These are phyloP conservation scores for Phaseolus lunatus DNA, from an alignment of 306 rosid genomes.

Conservation along the genomic window DNA sequence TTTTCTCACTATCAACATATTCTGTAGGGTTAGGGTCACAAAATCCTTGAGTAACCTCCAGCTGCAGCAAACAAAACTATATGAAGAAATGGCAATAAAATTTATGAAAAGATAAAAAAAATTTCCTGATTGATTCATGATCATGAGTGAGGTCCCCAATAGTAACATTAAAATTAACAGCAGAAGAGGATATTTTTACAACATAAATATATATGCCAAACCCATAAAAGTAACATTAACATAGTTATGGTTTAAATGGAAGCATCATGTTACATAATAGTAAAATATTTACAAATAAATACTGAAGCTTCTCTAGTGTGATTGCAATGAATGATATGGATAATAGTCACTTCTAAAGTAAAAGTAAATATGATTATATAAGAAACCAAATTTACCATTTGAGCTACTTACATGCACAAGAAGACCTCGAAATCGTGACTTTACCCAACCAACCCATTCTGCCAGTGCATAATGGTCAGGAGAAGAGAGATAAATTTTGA, in stretches of 20 bases:
- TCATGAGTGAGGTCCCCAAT: neutral
- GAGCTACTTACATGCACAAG: conserved; percentile 49
- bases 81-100: conserved; percentile 20
- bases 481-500: conserved; percentile 53
- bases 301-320: neutral
- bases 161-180: neutral
- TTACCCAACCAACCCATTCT: conserved; percentile 60
- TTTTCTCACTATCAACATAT: conserved; percentile 42
- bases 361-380: neutral
- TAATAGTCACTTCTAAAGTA: conserved; percentile 11
- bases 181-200: neutral
- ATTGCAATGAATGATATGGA: neutral
- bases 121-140: neutral
- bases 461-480: conserved; percentile 44
- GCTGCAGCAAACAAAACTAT: conserved; percentile 42
- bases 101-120: neutral
- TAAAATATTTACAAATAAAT: neutral
- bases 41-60: conserved; percentile 53
- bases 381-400: conserved; percentile 14
- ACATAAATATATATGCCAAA: neutral
- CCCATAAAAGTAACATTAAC: neutral
- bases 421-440: conserved; percentile 56
- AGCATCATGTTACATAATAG: neutral
- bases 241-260: neutral
- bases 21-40: conserved; percentile 63